Conservation (phyloP, 352 stramenopile genomes). For the Globisporangium spinosum region DNA sequence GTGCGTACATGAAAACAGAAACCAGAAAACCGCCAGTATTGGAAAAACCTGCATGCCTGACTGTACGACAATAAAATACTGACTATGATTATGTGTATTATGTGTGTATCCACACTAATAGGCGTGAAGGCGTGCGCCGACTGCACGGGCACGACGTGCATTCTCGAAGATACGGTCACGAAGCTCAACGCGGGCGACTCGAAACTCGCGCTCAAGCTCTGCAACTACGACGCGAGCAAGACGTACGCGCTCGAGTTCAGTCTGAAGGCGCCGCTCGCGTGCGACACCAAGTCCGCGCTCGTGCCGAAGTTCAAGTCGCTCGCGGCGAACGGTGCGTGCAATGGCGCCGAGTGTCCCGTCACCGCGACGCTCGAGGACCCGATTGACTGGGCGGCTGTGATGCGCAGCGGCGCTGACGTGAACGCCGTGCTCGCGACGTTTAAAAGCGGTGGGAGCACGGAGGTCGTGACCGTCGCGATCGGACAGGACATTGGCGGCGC, state of each 20-base stretch:
- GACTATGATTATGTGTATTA: background rate
- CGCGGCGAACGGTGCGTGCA: constrained; percentile 30
- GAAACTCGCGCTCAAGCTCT: constrained; percentile 51
- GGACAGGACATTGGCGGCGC: constrained; percentile 34
- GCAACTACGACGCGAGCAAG: constrained; percentile 52
- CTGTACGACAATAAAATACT: constrained; percentile 3
- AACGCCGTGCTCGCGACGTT: constrained; percentile 60
- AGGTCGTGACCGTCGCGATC: constrained; percentile 45
- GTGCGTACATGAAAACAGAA: background rate
- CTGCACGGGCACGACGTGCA: constrained; percentile 43
- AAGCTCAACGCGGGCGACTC: constrained; percentile 34
- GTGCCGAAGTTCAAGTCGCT: constrained; percentile 42
- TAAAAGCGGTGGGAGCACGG: constrained; percentile 28
- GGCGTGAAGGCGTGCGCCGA: constrained; percentile 46
- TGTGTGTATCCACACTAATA: constrained; percentile 4
- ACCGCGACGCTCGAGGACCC: constrained; percentile 38
- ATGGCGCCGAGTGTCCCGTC: constrained; percentile 42
- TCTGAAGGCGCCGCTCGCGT: constrained; percentile 40
- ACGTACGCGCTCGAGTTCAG: constrained; percentile 41
- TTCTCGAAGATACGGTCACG: constrained; percentile 44
- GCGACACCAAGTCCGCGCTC: constrained; percentile 36
- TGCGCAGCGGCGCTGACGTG: constrained; percentile 32
- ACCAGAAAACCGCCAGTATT: background rate
- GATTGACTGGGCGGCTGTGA: constrained; percentile 67
- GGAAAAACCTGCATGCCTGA: background rate